phyloP scores from a whole-genome alignment of 345 rosid species.

The Turritis glabra region DNA sequence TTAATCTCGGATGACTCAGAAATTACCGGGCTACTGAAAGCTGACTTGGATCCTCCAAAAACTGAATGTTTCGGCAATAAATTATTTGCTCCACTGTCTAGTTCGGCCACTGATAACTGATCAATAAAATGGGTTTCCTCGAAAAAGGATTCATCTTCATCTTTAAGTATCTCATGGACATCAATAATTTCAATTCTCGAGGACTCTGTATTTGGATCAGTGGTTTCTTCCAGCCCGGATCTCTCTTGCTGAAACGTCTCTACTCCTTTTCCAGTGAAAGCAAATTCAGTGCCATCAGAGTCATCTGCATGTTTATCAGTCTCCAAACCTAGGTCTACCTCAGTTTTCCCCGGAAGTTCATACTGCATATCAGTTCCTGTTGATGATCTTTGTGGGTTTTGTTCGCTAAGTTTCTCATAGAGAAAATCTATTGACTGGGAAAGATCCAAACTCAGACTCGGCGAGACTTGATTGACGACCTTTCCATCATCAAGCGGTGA shows the following conservation, averaged over 20 bases:
- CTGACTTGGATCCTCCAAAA: constrained; percentile 41
- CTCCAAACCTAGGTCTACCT: constrained; percentile 31
- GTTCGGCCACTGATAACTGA: constrained; percentile 26
- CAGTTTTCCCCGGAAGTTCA: constrained; percentile 21
- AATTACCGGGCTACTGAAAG: constrained; percentile 32
- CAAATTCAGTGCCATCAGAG: constrained; percentile 41
- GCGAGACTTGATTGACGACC: constrained; percentile 43
- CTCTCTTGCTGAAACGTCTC: constrained; percentile 48
- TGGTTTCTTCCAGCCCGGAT: constrained; percentile 32
- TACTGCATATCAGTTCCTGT: constrained; percentile 17
- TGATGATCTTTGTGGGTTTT: constrained; percentile 37
- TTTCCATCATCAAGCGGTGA: constrained; percentile 47
- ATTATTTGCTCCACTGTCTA: constrained; percentile 32
- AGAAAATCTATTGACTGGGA: constrained; percentile 61
- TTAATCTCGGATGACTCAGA: constrained; percentile 46
- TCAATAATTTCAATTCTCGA: constrained; percentile 51
- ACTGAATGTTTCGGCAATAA: constrained; percentile 20
- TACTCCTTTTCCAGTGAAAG: constrained; percentile 48
- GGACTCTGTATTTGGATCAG: constrained; percentile 32
- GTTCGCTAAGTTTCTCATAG: constrained; percentile 63
- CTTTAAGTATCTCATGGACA: constrained; percentile 54
- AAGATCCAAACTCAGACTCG: constrained; percentile 55
- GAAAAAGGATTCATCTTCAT: constrained; percentile 38
- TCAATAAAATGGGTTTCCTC: constrained; percentile 33
- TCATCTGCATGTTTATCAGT: constrained; percentile 39